A percentile compares a stretch with the other conserved stretches of the same genome.
Conservation (phyloP, 805 yeast species). For the Ogataea siamensis region DNA sequence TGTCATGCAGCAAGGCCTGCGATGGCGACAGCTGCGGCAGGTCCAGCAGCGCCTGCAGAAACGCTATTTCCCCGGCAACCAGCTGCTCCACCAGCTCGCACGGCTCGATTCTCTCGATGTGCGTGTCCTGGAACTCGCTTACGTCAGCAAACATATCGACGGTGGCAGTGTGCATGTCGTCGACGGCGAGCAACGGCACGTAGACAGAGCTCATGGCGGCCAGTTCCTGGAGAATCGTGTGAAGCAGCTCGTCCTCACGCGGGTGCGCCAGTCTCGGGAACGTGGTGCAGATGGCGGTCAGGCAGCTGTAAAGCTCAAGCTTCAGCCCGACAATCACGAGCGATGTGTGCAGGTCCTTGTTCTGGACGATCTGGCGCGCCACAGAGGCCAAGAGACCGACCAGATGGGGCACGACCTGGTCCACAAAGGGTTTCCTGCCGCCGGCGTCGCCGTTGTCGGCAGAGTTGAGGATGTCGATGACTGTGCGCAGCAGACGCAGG, state of each 20-base stretch:
- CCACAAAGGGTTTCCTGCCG: constrained; percentile 37
- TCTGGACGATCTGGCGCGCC: constrained; percentile 7
- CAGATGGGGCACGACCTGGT: constrained; percentile 28
- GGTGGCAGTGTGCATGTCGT: constrained; percentile 3
- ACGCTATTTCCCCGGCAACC: constrained; percentile 32
- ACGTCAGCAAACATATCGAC: constrained; percentile 22
- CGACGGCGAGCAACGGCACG: constrained; percentile 13
- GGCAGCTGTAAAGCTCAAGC: constrained; percentile 29
- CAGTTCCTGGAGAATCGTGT: constrained; percentile 23
- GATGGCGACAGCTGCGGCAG: constrained; percentile 16
- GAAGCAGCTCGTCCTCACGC: constrained; percentile 10
- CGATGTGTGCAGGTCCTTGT: constrained; percentile 7
- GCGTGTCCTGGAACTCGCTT: constrained; percentile 19
- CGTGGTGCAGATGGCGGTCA: constrained; percentile 26
- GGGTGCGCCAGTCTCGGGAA: constrained; percentile 24
- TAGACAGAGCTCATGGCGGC: constrained; percentile 20
- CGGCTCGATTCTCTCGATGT: constrained; percentile 27
- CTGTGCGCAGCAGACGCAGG: constrained; percentile 50
- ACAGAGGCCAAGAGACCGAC: constrained; percentile 26
- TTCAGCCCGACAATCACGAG: constrained; percentile 27
- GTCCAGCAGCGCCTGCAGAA: constrained; percentile 31
- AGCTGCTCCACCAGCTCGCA: constrained; percentile 19
- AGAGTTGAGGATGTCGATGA: constrained; percentile 51
- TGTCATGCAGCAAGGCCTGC: constrained; percentile 16
- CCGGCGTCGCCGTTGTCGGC: constrained; percentile 44